Percentiles rank a stretch among this genome's conserved stretches.
Conservation (phyloP, 345 rosid species). For the Acer yangbiense region DNA sequence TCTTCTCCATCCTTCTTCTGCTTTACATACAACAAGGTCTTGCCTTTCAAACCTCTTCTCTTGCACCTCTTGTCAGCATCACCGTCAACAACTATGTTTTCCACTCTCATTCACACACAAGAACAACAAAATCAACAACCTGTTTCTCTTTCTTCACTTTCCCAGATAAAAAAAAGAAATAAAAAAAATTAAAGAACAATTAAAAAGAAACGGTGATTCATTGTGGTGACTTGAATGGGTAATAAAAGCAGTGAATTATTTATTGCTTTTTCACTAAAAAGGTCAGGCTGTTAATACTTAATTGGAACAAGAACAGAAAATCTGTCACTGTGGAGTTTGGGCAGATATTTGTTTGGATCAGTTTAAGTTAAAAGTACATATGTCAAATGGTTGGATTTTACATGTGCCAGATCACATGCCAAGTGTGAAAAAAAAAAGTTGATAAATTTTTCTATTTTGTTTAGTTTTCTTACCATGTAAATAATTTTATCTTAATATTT, state of each 20-base stretch:
- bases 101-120: not conserved
- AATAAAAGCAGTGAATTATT: not conserved
- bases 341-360: not conserved
- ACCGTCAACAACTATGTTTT: not conserved
- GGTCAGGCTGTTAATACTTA: too few species aligned
- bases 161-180: not conserved
- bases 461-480: not conserved
- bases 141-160: not conserved
- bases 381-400: not conserved
- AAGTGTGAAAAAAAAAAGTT: not conserved
- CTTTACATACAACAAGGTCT: not conserved
- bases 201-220: not conserved
- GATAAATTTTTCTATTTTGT: not conserved
- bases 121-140: not conserved
- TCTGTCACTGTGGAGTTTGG: not conserved
- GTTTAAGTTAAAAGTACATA: not conserved
- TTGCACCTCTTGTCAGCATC: not conserved
- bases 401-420: not conserved
- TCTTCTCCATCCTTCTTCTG: not conserved
- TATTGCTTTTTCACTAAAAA: too few species aligned
- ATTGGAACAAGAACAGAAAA: not conserved
- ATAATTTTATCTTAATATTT: too few species aligned
- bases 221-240: not conserved
- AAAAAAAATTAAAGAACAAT: too few species aligned
- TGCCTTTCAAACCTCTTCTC: constrained; percentile 9